These are phyloP conservation scores for Wallacemonas sp. DNA, from an alignment of 208 protist species.

Conservation along the genomic window DNA sequence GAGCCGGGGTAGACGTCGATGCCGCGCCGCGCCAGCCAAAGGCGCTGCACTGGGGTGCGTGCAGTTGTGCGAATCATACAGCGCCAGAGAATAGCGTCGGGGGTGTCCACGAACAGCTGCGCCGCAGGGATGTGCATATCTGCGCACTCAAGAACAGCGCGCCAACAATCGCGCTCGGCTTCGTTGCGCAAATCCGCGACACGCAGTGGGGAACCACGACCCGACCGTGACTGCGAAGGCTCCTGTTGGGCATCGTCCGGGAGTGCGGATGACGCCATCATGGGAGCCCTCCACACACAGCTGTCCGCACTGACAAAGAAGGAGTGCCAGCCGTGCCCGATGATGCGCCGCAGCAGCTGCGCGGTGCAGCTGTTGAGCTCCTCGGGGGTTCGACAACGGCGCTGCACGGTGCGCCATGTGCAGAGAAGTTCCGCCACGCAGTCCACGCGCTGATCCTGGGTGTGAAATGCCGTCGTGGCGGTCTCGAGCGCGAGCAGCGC, in stretches of 20 bases:
- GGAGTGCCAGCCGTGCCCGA: slow-evolving; percentile 20
- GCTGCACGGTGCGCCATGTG: slow-evolving; percentile 5
- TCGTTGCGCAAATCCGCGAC: slow-evolving; percentile 7
- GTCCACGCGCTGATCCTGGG: slow-evolving; percentile 20
- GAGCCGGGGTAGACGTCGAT: slow-evolving; percentile 55
- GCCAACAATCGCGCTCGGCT: slow-evolving; percentile 24
- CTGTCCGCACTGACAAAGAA: background rate
- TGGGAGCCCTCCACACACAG: background rate
- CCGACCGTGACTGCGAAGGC: no score
- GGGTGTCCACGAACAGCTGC: slow-evolving; percentile 34
- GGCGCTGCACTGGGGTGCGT: slow-evolving; percentile 24
- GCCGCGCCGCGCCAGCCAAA: slow-evolving; percentile 67
- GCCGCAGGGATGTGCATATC: slow-evolving; percentile 2
- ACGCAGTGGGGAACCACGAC: background rate
- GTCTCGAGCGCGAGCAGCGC: background rate
- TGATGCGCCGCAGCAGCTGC: slow-evolving; percentile 18
- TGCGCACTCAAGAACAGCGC: slow-evolving; percentile 9
- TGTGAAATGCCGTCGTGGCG: slow-evolving; percentile 3
- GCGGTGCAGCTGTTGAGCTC: slow-evolving; percentile 20
- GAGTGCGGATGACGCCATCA: no score
- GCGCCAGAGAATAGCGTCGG: slow-evolving; percentile 55
- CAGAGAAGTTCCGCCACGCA: slow-evolving; percentile 15
- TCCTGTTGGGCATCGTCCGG: no score
- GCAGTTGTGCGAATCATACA: slow-evolving; percentile 48
- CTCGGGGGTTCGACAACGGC: slow-evolving; percentile 13